Percentiles rank a stretch among this genome's conserved stretches.
Evolutionary conservation across 441 rosid species (phyloP).

Genomic region (Mallotus repandus): DNA sequence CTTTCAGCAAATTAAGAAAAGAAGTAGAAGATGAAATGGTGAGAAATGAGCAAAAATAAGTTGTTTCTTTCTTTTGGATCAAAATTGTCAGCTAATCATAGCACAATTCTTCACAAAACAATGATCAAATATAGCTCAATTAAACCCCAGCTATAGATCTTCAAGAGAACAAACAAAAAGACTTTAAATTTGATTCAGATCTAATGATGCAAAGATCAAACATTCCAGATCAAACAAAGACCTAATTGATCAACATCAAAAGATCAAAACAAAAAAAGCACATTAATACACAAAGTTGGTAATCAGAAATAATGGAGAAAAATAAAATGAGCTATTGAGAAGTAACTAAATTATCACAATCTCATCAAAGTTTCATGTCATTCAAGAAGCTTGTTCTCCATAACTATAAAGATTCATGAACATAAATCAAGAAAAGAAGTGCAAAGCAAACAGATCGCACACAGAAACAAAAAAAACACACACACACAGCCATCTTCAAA

Average conservation of each 20-base stretch:
- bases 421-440: conserved; percentile 12
- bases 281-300: not conserved
- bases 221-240: conserved; percentile 12
- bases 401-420: not conserved
- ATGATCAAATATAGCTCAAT: not conserved
- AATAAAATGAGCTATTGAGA: not conserved
- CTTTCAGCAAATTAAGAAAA: not conserved
- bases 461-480: not conserved
- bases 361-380: no score
- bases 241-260: not conserved
- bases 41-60: not conserved
- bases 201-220: not conserved
- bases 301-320: not conserved
- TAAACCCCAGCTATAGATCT: conserved; percentile 8
- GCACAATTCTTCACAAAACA: not conserved
- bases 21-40: not conserved
- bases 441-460: conserved; percentile 19
- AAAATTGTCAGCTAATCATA: not conserved
- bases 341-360: no score
- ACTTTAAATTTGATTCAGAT: conserved; percentile 13
- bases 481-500: not conserved
- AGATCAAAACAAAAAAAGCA: conserved; percentile 1
- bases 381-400: not conserved
- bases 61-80: not conserved
- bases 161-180: not conserved